Base-by-base conservation (phyloP, 371 early-diverging fungal species). In the Apophysomyces trapeziformis region DNA sequence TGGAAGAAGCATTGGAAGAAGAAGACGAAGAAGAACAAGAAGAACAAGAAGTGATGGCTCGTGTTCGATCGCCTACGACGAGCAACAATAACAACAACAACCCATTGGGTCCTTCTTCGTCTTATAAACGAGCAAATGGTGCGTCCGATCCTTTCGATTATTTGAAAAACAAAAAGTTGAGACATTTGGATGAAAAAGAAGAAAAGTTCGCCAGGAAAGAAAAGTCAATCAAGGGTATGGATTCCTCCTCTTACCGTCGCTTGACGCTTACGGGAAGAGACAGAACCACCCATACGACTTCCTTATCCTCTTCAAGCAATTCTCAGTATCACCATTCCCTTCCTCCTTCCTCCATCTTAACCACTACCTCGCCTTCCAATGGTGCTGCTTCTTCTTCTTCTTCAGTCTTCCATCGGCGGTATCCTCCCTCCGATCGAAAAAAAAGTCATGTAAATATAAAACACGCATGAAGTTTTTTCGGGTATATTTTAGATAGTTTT, bases 1-100 rank as follows among this genome's bases (percentile, higher is more conserved):
- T 13, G 13, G 41, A 41, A 11, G 41, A 26, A 26, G 2, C 32
- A 2, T 26, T 26, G 32, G 32, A 26, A 26, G 32, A 26, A 41
- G 66, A 70, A 32, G 69, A 69, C 26, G 26, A 26, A 26, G 26
- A 26, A 26, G 32, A 26, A 41, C 68, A 70, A 32, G 69, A 69
- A 11, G 62, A 64, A 36, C 65, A 69, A 36, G 57, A 26, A 60
- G 56, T 26, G 32, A 26, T 26, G 32, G 32, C 2, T 26, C 32
- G 32, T 26, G 32, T 26, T 26, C 32, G 32, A 26, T 26, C 32
- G 32, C 32, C 32, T 26, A 26, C 32, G 32, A 26, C 32, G 32
- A 26, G 14, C 58, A 58, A 32, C 32, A 38, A 35, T 11, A 58
- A 9, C n/a, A n/a, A 35, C 58, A 58, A 0, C 38, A 59, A n/a